Percentiles rank a stretch among this genome's conserved stretches.
Evolutionary conservation across 2,329 filamentous ascomycete species (phyloP).

Genomic region (Ceratocystis destructans): DNA sequence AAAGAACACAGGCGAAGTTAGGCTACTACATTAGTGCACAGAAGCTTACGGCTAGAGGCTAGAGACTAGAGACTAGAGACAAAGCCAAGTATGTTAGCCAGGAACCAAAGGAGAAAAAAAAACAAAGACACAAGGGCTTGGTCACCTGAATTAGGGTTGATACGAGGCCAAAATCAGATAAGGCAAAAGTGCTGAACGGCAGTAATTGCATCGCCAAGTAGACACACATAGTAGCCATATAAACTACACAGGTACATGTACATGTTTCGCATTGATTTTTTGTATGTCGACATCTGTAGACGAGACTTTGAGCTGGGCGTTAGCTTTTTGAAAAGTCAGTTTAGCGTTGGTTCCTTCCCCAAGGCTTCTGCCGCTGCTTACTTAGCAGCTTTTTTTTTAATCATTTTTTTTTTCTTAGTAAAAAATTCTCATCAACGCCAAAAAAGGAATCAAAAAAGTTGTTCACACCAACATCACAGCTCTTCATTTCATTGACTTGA

Average conservation of each 20-base stretch:
- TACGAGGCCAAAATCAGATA: too few species aligned
- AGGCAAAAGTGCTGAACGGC: too few species aligned
- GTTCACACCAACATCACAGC: not conserved
- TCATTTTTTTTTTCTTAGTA: not conserved
- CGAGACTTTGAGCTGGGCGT: too few species aligned
- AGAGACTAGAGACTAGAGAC: not conserved
- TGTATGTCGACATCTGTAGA: too few species aligned
- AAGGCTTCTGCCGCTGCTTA: not conserved
- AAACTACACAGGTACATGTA: too few species aligned
- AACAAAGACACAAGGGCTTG: not conserved
- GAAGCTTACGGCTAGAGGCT: not conserved
- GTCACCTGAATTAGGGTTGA: not conserved
- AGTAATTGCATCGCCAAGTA: too few species aligned
- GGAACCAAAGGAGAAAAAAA: not conserved
- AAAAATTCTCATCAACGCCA: not conserved
- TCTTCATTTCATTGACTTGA: too few species aligned
- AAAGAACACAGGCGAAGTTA: not conserved
- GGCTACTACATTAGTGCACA: not conserved
- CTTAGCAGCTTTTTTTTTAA: conserved; percentile 5
- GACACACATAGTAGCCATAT: too few species aligned
- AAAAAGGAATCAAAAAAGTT: not conserved
- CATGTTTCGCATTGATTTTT: too few species aligned
- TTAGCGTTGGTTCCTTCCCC: too few species aligned
- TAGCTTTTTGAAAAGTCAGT: not conserved
- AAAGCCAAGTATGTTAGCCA: not conserved